Evolutionary conservation across 1,284 basidiomycete genomes (phyloP).

Genomic region (Dichomitus squalens): DNA sequence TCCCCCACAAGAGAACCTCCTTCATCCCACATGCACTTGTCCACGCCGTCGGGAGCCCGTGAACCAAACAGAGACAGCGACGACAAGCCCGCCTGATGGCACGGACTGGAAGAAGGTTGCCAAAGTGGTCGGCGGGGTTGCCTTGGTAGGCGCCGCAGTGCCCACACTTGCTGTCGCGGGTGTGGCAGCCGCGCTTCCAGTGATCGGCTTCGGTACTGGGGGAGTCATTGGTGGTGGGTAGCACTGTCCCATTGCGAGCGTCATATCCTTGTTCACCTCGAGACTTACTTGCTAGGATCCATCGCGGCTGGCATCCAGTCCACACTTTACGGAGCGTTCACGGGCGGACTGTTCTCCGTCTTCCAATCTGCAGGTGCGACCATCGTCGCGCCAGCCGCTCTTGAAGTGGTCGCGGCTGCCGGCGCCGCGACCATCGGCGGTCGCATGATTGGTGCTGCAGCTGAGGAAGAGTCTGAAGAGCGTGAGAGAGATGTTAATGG

Average conservation of each 20-base stretch:
- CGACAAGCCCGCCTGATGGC: too few relatives aligned
- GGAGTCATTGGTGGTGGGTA: background rate
- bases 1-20: too few relatives aligned
- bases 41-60: too few relatives aligned
- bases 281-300: background rate
- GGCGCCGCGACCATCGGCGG: background rate
- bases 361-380: conserved; percentile 10
- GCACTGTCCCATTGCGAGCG: too few relatives aligned
- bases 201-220: background rate
- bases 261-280: too few relatives aligned
- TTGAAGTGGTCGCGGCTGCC: background rate
- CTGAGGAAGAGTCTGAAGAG: too few relatives aligned
- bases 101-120: too few relatives aligned
- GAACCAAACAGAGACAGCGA: too few relatives aligned
- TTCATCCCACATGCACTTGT: too few relatives aligned
- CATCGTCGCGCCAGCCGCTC: conserved; percentile 2
- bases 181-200: background rate
- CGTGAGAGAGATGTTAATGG: background rate
- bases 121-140: background rate
- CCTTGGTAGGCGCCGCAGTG: background rate
- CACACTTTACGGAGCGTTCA: conserved; percentile 5
- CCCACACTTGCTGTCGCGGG: background rate
- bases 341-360: conserved; percentile 6
- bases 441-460: too few relatives aligned
- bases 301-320: conserved; percentile 7